Evolutionary conservation across 2,329 filamentous ascomycete genomes (phyloP).

Genomic region (Nigrograna mackinnonii): DNA sequence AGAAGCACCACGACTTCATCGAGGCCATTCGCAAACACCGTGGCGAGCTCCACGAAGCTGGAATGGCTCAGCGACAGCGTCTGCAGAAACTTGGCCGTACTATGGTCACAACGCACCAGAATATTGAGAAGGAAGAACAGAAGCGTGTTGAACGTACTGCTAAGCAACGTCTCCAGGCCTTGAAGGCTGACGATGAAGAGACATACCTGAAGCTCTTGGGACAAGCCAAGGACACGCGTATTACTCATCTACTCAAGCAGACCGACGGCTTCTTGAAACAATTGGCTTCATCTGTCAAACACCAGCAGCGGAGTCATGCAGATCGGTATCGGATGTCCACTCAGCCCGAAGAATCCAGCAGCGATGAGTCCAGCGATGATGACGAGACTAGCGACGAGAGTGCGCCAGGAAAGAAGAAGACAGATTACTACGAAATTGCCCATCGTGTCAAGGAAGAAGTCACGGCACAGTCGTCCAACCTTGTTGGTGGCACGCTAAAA

Average conservation of each 20-base stretch:
- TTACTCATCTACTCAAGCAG: slow-evolving; percentile 93
- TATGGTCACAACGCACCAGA: slow-evolving; percentile 88
- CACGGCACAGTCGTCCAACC: slow-evolving; percentile 76
- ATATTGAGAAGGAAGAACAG: slow-evolving; percentile 99
- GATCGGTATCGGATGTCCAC: slow-evolving; percentile 75
- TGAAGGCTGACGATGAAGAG: slow-evolving; percentile 99
- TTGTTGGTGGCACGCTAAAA: slow-evolving; percentile 91
- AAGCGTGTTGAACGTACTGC: slow-evolving; percentile 96
- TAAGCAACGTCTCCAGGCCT: slow-evolving; percentile 97
- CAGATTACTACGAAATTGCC: slow-evolving; percentile 98
- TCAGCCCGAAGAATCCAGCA: slow-evolving; percentile 52
- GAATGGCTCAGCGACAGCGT: slow-evolving; percentile 70
- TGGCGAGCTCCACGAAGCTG: slow-evolving; percentile 73
- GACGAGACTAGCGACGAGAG: slow-evolving; percentile 69
- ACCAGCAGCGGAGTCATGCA: slow-evolving; percentile 83
- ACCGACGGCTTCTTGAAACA: slow-evolving; percentile 97
- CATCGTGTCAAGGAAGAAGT: slow-evolving; percentile 96
- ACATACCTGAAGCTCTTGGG: slow-evolving; percentile 97
- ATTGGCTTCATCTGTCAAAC: slow-evolving; percentile 90
- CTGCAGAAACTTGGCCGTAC: slow-evolving; percentile 84
- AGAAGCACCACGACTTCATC: slow-evolving; percentile 93
- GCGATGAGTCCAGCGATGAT: slow-evolving; percentile 61
- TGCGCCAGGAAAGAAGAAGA: slow-evolving; percentile 73
- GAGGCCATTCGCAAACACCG: slow-evolving; percentile 83
- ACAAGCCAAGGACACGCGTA: slow-evolving; percentile 98